Evolutionary conservation across 345 rosid genomes (phyloP).

Genomic region (Boechera divaricarpa): DNA sequence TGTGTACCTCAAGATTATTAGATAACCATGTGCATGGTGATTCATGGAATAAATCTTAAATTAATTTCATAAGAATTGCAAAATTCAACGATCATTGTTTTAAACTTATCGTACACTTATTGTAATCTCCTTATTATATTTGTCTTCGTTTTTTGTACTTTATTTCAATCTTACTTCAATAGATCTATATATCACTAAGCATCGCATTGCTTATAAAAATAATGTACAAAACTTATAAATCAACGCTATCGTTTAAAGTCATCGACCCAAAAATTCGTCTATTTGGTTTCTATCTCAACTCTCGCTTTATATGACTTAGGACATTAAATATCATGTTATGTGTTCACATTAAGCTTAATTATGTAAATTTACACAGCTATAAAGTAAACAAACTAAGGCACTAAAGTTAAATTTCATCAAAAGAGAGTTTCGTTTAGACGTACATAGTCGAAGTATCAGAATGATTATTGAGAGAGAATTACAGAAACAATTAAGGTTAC

Average conservation of each 20-base stretch:
- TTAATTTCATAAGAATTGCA: not conserved
- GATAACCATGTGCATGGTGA: not conserved
- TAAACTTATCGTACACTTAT: not conserved
- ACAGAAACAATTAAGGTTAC: constrained; percentile 18
- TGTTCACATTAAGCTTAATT: too few relatives aligned
- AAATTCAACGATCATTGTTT: constrained; percentile 4
- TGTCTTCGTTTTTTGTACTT: too few relatives aligned
- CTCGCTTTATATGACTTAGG: too few relatives aligned
- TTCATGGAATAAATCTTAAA: not conserved
- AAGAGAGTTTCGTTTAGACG: not conserved
- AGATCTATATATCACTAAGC: constrained; percentile 20
- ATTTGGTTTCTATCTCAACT: too few relatives aligned
- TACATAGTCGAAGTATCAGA: not conserved
- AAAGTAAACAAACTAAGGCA: not conserved
- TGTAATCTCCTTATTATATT: too few relatives aligned
- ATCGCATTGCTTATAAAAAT: constrained; percentile 19
- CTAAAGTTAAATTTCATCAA: not conserved
- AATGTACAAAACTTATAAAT: not conserved
- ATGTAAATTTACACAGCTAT: not conserved
- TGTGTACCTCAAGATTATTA: constrained; percentile 9
- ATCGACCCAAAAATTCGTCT: too few relatives aligned
- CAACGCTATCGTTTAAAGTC: not conserved
- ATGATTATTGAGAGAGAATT: not conserved
- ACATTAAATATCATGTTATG: too few relatives aligned
- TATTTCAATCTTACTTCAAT: not conserved